Evolutionary conservation across 768 basidiomycete genomes (phyloP), one percentile per base, ranked within the genome.

Genomic region (Kwoniella europaea): DNA sequence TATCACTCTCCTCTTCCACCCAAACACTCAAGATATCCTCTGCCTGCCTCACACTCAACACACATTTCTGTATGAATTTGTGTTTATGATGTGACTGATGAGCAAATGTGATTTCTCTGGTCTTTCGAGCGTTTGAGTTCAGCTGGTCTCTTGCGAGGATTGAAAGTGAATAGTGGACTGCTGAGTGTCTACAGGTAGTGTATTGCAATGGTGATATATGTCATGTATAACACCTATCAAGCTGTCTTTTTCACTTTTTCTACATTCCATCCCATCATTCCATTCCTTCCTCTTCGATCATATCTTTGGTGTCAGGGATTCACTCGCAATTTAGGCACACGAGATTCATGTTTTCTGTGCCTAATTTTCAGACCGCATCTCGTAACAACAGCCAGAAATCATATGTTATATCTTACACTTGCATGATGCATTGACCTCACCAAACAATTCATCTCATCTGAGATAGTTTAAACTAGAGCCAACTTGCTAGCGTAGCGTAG

Each of bases 11-110:
- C 67, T 90, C 87, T 75, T 90, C 88, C 80, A 95, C 94, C 96
- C 96, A 98, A 22, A 98, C 79, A 74, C 91, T 92, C 67, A 98
- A 86, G 71, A 98, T 96, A 80, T 98, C 96, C 86, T 98, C 96
- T 74, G 89, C 91, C 63, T 77, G 73, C 75, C 96, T 85, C 67
- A 96, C 94, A 80, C 92, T 94, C 80, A 98, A 91, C 41, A 95
- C 98, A 81, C 93, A 94, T 53, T 95, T 35, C 35, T 35, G 35
- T 7, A 35, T 35, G 7, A 35, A 35, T 35, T 7, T 35, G 35
- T 35, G 35, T 35, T 9, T 35, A 6, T 4, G 35, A 7, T 35
- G 35, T 7, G 35, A 35, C 35, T 5, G 35, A 35, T 35, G 35
- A 35, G 35, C 35, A 35, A 35, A 35, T 35, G 35, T 35, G 35